phyloP scores from a whole-genome alignment of 2,329 filamentous ascomycete species.

The Botrytis sinoallii region DNA sequence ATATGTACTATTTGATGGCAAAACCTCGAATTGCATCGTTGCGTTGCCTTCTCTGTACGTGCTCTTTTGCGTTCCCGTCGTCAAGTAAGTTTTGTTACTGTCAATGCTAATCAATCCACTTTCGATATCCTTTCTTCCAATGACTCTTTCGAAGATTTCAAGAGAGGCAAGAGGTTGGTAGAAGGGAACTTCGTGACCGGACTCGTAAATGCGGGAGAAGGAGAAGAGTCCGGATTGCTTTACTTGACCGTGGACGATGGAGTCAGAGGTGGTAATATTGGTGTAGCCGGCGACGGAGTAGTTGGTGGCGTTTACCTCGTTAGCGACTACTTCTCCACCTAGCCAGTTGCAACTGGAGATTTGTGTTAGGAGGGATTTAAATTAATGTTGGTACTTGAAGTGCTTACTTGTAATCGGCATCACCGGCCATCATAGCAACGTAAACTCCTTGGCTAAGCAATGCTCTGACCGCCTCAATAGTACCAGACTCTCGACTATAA shows the following conservation, averaged over 20 bases:
- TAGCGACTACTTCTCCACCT: constrained; percentile 67
- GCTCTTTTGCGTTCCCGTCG: constrained; percentile 28
- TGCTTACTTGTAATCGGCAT: constrained; percentile 47
- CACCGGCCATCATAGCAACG: constrained; percentile 62
- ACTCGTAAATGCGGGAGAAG: constrained; percentile 62
- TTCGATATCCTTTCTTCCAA: constrained; percentile 49
- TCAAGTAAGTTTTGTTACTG: constrained; percentile 27
- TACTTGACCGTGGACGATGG: constrained; percentile 64
- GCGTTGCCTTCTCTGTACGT: constrained; percentile 33
- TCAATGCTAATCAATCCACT: constrained; percentile 49
- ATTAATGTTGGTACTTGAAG: constrained; percentile 42
- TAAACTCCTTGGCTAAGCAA: constrained; percentile 63
- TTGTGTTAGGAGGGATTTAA: constrained; percentile 49
- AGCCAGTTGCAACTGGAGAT: constrained; percentile 62
- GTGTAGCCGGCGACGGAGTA: constrained; percentile 63
- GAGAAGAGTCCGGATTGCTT: constrained; percentile 71
- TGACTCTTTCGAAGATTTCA: constrained; percentile 49
- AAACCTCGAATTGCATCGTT: constrained; percentile 44
- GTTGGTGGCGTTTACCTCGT: constrained; percentile 52
- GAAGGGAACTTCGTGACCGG: constrained; percentile 56
- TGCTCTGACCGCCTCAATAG: constrained; percentile 49
- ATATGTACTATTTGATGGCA: constrained; percentile 46
- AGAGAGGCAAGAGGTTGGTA: constrained; percentile 53
- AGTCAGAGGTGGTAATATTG: constrained; percentile 63
- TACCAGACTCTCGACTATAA: constrained; percentile 44